A percentile compares a stretch with the other conserved stretches of the same genome.
phyloP scores from a whole-genome alignment of 1,284 basidiomycete species.

The Trichosporon ovoides region DNA sequence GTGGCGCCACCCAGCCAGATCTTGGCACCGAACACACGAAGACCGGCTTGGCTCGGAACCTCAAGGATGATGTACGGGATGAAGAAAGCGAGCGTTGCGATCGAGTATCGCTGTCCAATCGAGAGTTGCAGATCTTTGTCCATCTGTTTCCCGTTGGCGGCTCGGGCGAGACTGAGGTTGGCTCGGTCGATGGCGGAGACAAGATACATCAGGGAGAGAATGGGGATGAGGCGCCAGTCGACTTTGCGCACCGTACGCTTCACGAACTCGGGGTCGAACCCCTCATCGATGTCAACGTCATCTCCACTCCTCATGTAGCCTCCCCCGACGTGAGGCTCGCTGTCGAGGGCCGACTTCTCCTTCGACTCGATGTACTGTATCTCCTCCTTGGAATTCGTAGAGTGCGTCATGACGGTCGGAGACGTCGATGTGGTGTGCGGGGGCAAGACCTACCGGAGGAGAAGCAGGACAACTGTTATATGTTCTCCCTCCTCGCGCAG shows the following conservation, averaged over 20 bases:
- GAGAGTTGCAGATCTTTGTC: conserved; percentile 21
- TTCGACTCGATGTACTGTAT: no score
- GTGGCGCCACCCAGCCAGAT: conserved; percentile 11
- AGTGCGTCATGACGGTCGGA: no score
- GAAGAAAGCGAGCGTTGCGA: conserved; percentile 7
- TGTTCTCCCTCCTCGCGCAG: no score
- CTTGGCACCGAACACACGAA: conserved; percentile 18
- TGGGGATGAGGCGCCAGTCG: conserved; percentile 16
- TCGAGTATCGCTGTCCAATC: conserved; percentile 42
- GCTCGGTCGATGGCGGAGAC: conserved; percentile 15
- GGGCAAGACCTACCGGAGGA: no score
- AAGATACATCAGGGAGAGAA: conserved; percentile 10
- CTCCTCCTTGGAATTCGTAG: no score
- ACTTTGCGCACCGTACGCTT: neutral
- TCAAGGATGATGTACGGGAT: conserved; percentile 44
- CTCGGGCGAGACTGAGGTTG: conserved; percentile 23
- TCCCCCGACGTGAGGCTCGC: no score
- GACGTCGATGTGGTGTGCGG: no score
- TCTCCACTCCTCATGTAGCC: no score
- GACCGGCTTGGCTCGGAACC: conserved; percentile 23
- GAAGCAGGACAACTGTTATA: no score
- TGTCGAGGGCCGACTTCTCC: no score
- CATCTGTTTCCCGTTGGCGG: conserved; percentile 20
- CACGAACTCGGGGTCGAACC: conserved; percentile 2
- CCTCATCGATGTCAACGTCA: conserved; percentile 6